phyloP scores from a whole-genome alignment of 2,329 filamentous ascomycete genomes.

The Phyllachora maydis region DNA sequence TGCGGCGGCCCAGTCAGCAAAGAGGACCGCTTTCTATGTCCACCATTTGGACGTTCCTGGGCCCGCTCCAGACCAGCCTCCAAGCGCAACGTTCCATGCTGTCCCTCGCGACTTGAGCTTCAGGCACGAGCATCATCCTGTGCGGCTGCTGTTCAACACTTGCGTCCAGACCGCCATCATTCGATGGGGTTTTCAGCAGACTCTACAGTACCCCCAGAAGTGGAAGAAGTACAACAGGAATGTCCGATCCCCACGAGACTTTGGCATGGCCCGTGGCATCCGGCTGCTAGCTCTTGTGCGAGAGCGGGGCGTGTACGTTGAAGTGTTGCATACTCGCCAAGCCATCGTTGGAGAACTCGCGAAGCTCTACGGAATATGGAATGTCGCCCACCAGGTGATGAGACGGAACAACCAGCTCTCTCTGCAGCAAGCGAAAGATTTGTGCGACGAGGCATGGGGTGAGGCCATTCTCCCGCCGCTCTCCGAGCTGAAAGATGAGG shows the following conservation, averaged over 20 bases:
- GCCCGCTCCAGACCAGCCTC: too few species aligned
- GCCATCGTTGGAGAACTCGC: conserved; percentile 11
- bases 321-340: conserved; percentile 6
- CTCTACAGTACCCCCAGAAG: conserved; percentile 6
- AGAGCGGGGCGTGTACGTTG: conserved; percentile 11
- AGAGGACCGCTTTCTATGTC: too few species aligned
- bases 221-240: conserved; percentile 1
- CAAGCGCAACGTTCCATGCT: conserved; percentile 12
- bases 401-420: conserved; percentile 9
- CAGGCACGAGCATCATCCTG: conserved; percentile 19
- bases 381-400: conserved; percentile 5
- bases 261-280: conserved; percentile 11
- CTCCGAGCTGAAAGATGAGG: too few species aligned
- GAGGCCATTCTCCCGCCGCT: conserved; percentile 11
- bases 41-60: too few species aligned
- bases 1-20: too few species aligned
- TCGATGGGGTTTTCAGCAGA: conserved; percentile 22
- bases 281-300: conserved; percentile 12
- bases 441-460: conserved; percentile 17
- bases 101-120: conserved; percentile 20
- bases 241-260: conserved; percentile 5
- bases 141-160: conserved; percentile 21
- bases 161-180: conserved; percentile 18
- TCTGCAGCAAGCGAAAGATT: conserved; percentile 12
- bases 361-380: conserved; percentile 12